These are phyloP conservation scores for Claviceps humidiphila DNA, from an alignment of 2,329 filamentous ascomycete genomes.

Conservation along the genomic window DNA sequence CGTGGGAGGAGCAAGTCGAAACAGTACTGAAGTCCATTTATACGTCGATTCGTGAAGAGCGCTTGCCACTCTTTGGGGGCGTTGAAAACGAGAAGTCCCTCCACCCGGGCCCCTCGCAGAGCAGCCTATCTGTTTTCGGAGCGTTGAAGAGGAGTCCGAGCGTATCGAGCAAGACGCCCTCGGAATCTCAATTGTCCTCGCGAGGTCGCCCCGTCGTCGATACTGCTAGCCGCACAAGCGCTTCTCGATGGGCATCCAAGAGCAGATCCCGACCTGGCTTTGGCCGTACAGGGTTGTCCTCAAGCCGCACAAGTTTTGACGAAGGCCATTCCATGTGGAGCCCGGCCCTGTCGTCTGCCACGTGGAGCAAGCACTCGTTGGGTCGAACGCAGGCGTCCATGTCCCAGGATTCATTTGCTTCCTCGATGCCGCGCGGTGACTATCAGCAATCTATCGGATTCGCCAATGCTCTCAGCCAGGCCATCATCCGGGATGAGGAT, in stretches of 20 bases:
- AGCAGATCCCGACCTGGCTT: conserved; percentile 66
- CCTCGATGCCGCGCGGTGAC: conserved; percentile 60
- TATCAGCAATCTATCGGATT: conserved; percentile 97
- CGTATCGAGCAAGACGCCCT: conserved; percentile 83
- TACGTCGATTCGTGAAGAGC: conserved; percentile 72
- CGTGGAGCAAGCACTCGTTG: conserved; percentile 88
- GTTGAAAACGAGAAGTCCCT: conserved; percentile 33
- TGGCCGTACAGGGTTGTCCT: conserved; percentile 68
- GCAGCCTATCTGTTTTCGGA: conserved; percentile 58
- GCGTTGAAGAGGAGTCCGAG: conserved; percentile 79
- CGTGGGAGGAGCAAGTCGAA: conserved; percentile 85
- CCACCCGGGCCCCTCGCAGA: conserved; percentile 31
- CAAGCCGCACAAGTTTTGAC: conserved; percentile 87
- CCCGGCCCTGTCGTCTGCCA: conserved; percentile 71
- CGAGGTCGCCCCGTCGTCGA: conserved; percentile 57
- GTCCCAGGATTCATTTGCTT: conserved; percentile 82
- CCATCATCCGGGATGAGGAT: conserved; percentile 83
- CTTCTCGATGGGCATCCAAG: conserved; percentile 71
- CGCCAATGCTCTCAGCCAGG: conserved; percentile 89
- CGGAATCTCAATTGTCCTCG: conserved; percentile 57
- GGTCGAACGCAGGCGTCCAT: conserved; percentile 84
- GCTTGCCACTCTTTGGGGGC: conserved; percentile 70
- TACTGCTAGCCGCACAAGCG: conserved; percentile 39
- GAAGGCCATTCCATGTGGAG: conserved; percentile 86
- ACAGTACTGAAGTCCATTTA: conserved; percentile 87